Evolutionary conservation across 2,329 filamentous ascomycete genomes (phyloP).

Genomic region (Zalaria sp.): DNA sequence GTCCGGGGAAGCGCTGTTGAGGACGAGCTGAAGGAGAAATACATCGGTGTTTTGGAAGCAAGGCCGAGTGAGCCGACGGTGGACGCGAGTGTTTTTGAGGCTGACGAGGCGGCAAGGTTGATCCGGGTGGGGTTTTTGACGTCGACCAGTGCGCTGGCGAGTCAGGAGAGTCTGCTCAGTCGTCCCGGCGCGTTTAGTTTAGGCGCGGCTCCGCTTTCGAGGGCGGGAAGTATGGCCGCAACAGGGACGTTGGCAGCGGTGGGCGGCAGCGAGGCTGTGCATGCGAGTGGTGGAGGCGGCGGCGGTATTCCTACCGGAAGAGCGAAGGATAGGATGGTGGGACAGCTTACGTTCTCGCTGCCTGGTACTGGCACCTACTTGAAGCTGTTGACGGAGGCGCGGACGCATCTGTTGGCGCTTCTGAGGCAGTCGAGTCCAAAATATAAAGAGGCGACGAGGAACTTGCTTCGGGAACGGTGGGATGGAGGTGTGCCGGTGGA

Average conservation of each 20-base stretch:
- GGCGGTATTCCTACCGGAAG: constrained; percentile 10
- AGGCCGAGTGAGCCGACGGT: constrained; percentile 36
- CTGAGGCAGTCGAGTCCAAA: constrained; percentile 40
- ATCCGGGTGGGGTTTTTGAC: constrained; percentile 52
- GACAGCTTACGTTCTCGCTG: constrained; percentile 41
- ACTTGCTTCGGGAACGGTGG: constrained; percentile 52
- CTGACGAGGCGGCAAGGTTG: constrained; percentile 40
- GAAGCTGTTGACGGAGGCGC: constrained; percentile 47
- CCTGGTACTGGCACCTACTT: constrained; percentile 55
- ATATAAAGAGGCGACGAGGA: constrained; percentile 49
- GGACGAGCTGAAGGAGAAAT: constrained; percentile 33
- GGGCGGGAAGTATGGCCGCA: constrained; percentile 46
- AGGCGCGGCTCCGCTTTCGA: constrained; percentile 39
- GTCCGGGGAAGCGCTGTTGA: constrained; percentile 13
- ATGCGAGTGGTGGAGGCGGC: constrained; percentile 46
- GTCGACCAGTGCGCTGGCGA: constrained; percentile 32
- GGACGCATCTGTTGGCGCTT: constrained; percentile 46
- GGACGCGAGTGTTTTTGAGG: constrained; percentile 25
- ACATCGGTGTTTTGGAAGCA: constrained; percentile 36
- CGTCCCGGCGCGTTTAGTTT: constrained; percentile 23
- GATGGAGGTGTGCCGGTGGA: constrained; percentile 46
- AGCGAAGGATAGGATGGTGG: constrained; percentile 1
- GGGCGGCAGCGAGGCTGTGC: constrained; percentile 51
- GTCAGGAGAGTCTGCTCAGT: constrained; percentile 24
- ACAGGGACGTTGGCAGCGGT: constrained; percentile 57